Percentiles rank a stretch among this genome's conserved stretches.
These are phyloP conservation scores for Suillus weaverae DNA, from an alignment of 768 basidiomycete species.

Conservation along the genomic window DNA sequence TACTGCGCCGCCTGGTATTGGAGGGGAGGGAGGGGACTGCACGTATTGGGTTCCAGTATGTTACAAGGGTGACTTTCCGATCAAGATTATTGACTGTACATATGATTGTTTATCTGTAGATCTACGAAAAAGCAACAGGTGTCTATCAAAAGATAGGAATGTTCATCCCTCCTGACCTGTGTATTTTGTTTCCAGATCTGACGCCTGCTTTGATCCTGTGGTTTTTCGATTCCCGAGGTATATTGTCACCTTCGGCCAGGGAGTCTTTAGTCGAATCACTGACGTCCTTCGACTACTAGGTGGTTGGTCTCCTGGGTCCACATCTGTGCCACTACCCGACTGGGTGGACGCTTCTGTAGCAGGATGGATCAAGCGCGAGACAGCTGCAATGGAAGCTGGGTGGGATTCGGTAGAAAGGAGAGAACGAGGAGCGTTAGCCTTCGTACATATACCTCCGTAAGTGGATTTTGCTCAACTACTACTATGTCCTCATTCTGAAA, in stretches of 20 bases:
- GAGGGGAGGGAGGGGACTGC: slow-evolving; percentile 61
- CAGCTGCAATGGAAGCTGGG: slow-evolving; percentile 48
- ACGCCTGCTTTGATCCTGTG: slow-evolving; percentile 60
- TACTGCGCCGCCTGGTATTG: slow-evolving; percentile 56
- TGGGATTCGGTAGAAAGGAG: slow-evolving; percentile 58
- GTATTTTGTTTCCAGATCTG: slow-evolving; percentile 25
- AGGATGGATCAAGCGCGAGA: slow-evolving; percentile 58
- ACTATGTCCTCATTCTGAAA: neutral
- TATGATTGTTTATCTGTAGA: neutral
- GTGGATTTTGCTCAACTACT: slow-evolving; percentile 22
- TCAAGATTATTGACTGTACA: neutral
- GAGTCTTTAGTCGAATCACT: slow-evolving; percentile 1
- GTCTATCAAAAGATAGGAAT: neutral
- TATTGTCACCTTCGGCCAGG: neutral
- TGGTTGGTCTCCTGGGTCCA: slow-evolving; percentile 45
- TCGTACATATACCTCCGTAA: slow-evolving; percentile 77
- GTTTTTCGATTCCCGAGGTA: slow-evolving; percentile 78
- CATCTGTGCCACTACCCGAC: slow-evolving; percentile 43
- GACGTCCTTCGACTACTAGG: slow-evolving; percentile 31
- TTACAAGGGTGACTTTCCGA: neutral
- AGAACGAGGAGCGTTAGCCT: slow-evolving; percentile 52
- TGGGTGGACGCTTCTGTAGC: slow-evolving; percentile 70
- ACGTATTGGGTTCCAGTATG: slow-evolving; percentile 77
- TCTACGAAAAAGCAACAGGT: slow-evolving; percentile 39
- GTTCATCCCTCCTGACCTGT: no score